Base-by-base conservation (phyloP, 768 basidiomycete species). In the Leccinum subtestaceum region DNA sequence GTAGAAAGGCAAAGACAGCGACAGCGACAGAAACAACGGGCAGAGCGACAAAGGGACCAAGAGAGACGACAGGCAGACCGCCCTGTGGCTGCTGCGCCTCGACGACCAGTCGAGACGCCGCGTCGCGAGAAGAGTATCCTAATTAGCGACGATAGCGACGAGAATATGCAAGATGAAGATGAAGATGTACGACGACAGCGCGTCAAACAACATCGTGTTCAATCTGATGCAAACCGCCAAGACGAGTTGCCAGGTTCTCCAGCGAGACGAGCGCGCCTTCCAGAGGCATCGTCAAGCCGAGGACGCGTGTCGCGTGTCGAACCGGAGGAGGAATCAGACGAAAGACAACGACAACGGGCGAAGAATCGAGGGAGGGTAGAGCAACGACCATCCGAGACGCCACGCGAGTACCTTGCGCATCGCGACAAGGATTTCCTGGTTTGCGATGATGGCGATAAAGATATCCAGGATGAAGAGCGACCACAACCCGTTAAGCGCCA, bases 161-260 rank as follows among this genome's bases (percentile, higher is more conserved):
- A 47, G 6, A 23, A 15, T 7, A 17, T 9, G 13, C 34, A 53
- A 5, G 53, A 60, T 4, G 64, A 60, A 1, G 56, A 55, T 4
- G 58, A 60, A 1, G 54, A 51, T 4, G 25, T 49, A 40, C 57
- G 40, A n/a, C 49, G n/a, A 5, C 59, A 52, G 7, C 60, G 46
- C 11, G 52, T 21, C 46, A 68, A 68, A 43, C 71, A 63, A 23
- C 56, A 55, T 12, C 70, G 59, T 29, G 29, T 32, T 17, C 56
- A 51, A 31, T 53, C 56, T 19, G 59, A 57, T 29, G 51, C 55
- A 19, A 62, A 50, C 15, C 61, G n/a, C 36, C 59, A 2, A 23
- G 50, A 9, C 17, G 27, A 50, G 23, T 4, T 7, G 49, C 53
- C 13, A 43, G 45, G 36, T 21, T 27, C 46, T 5, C 62, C 49